Conservation (phyloP, 2,329 filamentous ascomycete species). For the Proliferodiscus dingleyae region DNA sequence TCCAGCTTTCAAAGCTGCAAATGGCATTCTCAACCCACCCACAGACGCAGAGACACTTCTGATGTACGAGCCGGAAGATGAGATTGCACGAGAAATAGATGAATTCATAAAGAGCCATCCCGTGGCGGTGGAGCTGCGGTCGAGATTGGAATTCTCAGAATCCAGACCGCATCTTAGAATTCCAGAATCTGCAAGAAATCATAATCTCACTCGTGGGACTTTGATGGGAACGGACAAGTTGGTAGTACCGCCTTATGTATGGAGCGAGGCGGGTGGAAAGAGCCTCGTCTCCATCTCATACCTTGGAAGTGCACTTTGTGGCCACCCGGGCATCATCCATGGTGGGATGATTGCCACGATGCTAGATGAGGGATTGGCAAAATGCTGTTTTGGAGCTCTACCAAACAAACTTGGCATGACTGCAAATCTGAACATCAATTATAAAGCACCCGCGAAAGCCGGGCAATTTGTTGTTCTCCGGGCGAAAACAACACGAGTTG, state of each 20-base stretch:
- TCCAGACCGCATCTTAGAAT: conserved; percentile 85
- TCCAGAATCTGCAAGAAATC: conserved; percentile 60
- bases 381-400: conserved; percentile 82
- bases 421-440: conserved; percentile 78
- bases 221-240: conserved; percentile 72
- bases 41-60: conserved; percentile 69
- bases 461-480: conserved; percentile 71
- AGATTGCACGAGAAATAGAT: conserved; percentile 56
- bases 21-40: conserved; percentile 47
- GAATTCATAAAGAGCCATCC: conserved; percentile 71
- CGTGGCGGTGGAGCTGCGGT: conserved; percentile 63
- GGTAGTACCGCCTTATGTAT: conserved; percentile 74
- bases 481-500: conserved; percentile 76
- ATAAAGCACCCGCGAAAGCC: conserved; percentile 74
- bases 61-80: conserved; percentile 56
- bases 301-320: conserved; percentile 75
- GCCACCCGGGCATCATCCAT: conserved; percentile 86
- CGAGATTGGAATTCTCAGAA: conserved; percentile 63
- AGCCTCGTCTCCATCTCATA: conserved; percentile 69
- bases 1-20: conserved; percentile 46
- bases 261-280: conserved; percentile 66
- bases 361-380: conserved; percentile 81
- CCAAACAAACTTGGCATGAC: conserved; percentile 84
- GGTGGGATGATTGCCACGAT: conserved; percentile 89
- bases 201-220: conserved; percentile 79